Base-by-base conservation (phyloP, 768 basidiomycete genomes). In the Trametes coccinea region DNA sequence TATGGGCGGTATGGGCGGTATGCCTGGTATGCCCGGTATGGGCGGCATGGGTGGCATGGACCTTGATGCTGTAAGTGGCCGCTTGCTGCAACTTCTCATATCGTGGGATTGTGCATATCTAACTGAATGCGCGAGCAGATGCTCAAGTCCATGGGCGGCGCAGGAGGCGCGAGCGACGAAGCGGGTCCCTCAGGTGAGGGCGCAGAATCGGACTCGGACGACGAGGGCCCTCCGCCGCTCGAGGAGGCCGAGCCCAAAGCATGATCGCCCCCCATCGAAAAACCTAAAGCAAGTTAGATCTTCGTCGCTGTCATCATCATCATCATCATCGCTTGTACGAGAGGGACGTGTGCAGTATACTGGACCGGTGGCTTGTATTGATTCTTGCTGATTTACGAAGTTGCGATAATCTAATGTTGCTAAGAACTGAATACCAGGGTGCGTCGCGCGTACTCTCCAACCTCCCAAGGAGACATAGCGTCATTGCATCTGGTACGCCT, bases 151-250 rank as follows among this genome's bases (percentile, higher is more conserved):
- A 76, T 75, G 73, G 71, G 71, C 27, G 66, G 59, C 31, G 76
- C 67, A 31, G 69, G 58, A 27, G 66, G 59, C 31, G 65, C 52
- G 17, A 46, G 22, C 22, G 60, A 54, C 31, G 67, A 56, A 9
- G 66, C 59, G 1, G 73, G 66, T 29, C 66, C 58, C 11, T 65
- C 69, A 6, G 67, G 67, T 41, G 66, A 41, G 4, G 71, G 45
- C 30, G 77, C 64, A 17, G 80, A 69, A 27, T 78, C 80, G 44
- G 84, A 82, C 5, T 72, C 70, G 40, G 79, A 80, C 37, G 86
- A 85, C 51, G 89, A 87, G 44, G 89, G 85, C 53, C 90, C 90
- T 58, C 92, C 92, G 53, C 89, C 91, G 67, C 87, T 93, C 49
- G 92, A 93, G 76, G 84, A 86, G n/a, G 79, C 78, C 33, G 81